phyloP scores from a whole-genome alignment of 352 stramenopile species.

The Globisporangium splendens region DNA sequence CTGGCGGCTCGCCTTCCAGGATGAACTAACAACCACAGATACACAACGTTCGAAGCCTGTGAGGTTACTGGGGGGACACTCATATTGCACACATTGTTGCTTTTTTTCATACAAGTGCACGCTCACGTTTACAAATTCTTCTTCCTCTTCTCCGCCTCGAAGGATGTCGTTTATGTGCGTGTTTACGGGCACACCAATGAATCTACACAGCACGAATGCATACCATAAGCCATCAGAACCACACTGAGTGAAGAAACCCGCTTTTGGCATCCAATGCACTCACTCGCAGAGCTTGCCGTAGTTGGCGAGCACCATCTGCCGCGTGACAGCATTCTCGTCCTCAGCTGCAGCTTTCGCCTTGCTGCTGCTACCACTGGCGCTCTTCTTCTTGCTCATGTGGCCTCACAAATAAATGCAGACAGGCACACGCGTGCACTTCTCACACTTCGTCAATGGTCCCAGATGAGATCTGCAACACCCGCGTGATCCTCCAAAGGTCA shows the following conservation, averaged over 20 bases:
- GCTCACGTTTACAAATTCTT: slow-evolving; percentile 64
- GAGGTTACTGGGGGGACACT: too few species aligned
- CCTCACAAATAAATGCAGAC: too few species aligned
- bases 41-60: too few species aligned
- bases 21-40: slow-evolving; percentile 44
- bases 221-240: neutral
- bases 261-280: neutral
- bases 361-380: slow-evolving; percentile 19
- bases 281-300: slow-evolving; percentile 82
- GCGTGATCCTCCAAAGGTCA: too few species aligned
- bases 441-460: too few species aligned
- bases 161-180: slow-evolving; percentile 68
- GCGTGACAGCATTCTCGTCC: slow-evolving; percentile 66
- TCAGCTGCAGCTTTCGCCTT: slow-evolving; percentile 50
- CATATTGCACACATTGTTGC: too few species aligned
- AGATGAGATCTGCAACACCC: too few species aligned
- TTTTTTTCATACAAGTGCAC: too few species aligned
- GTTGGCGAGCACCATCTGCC: slow-evolving; percentile 55
- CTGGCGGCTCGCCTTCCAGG: slow-evolving; percentile 66
- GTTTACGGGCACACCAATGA: slow-evolving; percentile 68
- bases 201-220: slow-evolving; percentile 20
- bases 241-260: neutral
- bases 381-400: slow-evolving; percentile 59
- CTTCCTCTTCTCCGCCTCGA: slow-evolving; percentile 56
- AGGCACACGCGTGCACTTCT: too few species aligned